phyloP scores from a whole-genome alignment of 2,329 filamentous ascomycete genomes.

The Colletotrichum somersetense region DNA sequence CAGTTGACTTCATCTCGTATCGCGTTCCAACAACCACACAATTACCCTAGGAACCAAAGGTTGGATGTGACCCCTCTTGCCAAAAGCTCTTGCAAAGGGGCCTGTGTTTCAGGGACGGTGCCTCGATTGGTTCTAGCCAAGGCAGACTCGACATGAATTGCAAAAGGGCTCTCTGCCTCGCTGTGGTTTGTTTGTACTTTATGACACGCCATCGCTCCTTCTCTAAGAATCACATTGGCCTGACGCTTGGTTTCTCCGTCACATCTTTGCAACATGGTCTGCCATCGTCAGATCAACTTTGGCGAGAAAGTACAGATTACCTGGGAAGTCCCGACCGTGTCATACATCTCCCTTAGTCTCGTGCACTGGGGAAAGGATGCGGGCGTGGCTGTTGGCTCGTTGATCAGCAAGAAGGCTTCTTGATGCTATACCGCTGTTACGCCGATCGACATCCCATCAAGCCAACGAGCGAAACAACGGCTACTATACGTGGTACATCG shows the following conservation, averaged over 20 bases:
- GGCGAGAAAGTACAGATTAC: constrained; percentile 25
- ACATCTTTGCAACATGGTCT: not conserved
- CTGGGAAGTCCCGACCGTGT: constrained; percentile 24
- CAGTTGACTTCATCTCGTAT: constrained; percentile 17
- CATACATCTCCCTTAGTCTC: constrained; percentile 29
- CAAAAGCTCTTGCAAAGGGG: not conserved
- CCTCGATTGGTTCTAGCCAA: constrained; percentile 23
- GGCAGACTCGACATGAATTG: constrained; percentile 34
- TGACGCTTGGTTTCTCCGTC: not conserved
- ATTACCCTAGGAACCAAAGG: constrained; percentile 11
- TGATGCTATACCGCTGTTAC: not conserved
- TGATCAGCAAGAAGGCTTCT: constrained; percentile 16
- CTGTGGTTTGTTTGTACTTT: not conserved
- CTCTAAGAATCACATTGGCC: not conserved
- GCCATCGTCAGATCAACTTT: constrained; percentile 65
- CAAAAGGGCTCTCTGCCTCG: not conserved
- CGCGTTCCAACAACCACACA: not conserved
- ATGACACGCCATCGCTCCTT: constrained; percentile 9
- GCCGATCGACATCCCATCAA: not conserved
- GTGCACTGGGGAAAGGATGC: constrained; percentile 30
- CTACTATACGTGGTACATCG: constrained; percentile 32
- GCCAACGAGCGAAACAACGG: constrained; percentile 29
- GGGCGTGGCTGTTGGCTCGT: constrained; percentile 22
- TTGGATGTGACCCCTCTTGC: constrained; percentile 3
- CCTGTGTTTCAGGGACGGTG: not conserved